Evolutionary conservation across 768 basidiomycete species (phyloP), one percentile per base, ranked within the genome.

Genomic region (Trametes punicea): DNA sequence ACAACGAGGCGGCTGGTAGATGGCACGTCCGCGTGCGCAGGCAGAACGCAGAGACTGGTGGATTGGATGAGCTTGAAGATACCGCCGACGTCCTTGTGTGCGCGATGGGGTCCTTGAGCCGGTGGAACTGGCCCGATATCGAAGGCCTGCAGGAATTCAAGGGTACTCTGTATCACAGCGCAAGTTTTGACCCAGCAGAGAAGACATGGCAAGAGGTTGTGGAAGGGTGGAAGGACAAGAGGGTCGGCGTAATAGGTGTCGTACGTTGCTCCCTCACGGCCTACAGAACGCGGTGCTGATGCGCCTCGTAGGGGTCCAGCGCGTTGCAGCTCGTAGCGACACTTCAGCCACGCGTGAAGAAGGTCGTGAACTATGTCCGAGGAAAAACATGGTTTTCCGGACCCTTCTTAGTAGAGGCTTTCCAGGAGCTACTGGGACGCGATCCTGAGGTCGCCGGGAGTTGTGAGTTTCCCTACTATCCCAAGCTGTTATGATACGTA

Each of bases 121-220:
- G 81, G 6, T 87, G 84, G 84, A 72, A 76, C 23, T 87, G 84
- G 87, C 87, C 87, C 2, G 77, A 83, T 40, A 85, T 88, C 40
- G 66, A 72, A 8, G 85, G 84, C 3, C 65, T 87, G 26, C 68
- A 80, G 15, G 71, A 67, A 6, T 88, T 83, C 69, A 70, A 77
- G 57, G 87, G 87, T 3, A 74, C 70, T 46, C 66, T 86, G 13
- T 68, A 84, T 0, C 87, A 90, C 61, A 82, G 81, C n/a, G 87
- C 85, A 0, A 65, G 77, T 1, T 87, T 85, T 81, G 77, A 81
- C 15, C 70, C 71, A 20, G 61, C 59, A 9, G 61, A 62, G 15
- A 65, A 65, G 39, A 62, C 62, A 4, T 79, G 76, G 77, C 65
- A 75, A 62, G 76, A 77, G 10, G 77, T 72, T 13, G 74, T 76